Percentiles rank a stretch among this genome's conserved stretches.
phyloP scores from a whole-genome alignment of 2,329 filamentous ascomycete genomes.

The Tolypocladium endophyticum region DNA sequence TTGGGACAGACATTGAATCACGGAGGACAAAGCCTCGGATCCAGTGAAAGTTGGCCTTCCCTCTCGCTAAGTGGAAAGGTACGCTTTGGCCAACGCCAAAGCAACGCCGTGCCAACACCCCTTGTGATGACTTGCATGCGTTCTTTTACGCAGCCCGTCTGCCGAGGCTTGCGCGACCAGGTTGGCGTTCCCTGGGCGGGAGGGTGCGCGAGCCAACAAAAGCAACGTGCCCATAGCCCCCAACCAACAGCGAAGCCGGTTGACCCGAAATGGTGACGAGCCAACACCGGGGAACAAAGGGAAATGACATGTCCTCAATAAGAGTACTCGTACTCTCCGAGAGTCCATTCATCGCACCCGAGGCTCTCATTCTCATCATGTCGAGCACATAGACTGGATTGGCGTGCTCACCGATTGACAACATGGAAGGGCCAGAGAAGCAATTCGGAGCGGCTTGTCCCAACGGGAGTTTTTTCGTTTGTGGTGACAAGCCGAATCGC shows the following conservation, averaged over 20 bases:
- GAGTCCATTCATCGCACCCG: background rate
- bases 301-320: background rate
- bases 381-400: background rate
- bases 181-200: background rate
- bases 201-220: background rate
- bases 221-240: background rate
- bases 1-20: no score
- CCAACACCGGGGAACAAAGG: background rate
- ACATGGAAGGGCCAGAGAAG: background rate
- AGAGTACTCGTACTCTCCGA: no score
- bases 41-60: no score
- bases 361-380: background rate
- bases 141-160: background rate
- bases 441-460: background rate
- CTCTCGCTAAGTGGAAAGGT: no score
- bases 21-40: background rate
- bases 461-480: slow-evolving; percentile 22
- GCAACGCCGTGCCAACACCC: background rate
- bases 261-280: background rate
- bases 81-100: background rate
- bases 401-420: background rate
- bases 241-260: background rate
- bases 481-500: slow-evolving; percentile 15
- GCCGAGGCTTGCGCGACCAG: background rate
- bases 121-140: background rate